phyloP scores from a whole-genome alignment of 2,329 filamentous ascomycete species.

The Diaporthe aspalathi region DNA sequence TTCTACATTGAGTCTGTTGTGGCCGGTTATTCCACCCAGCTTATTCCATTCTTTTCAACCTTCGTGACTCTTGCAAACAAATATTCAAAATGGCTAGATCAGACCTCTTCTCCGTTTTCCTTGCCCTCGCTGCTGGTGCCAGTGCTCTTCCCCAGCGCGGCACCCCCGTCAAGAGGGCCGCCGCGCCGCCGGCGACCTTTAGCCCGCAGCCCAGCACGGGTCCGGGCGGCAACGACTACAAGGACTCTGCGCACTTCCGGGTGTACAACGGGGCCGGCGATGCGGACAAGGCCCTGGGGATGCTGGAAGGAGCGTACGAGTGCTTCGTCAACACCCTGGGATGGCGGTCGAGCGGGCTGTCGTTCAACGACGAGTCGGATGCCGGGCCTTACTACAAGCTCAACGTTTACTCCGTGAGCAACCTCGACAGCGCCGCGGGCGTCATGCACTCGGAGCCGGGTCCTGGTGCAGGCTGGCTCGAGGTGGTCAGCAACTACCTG shows the following conservation, averaged over 20 bases:
- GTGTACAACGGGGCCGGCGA: conserved; percentile 49
- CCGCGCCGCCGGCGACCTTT: conserved; percentile 3
- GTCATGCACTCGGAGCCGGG: conserved; percentile 5
- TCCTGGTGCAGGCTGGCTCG: conserved; percentile 3
- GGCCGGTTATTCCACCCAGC: neutral
- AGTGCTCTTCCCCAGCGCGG: neutral
- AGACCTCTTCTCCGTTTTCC: conserved; percentile 15
- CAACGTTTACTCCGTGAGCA: conserved; percentile 13
- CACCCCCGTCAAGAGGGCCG: conserved; percentile 10
- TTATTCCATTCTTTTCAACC: conserved; percentile 8
- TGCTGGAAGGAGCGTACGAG: conserved; percentile 58
- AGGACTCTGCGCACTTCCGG: conserved; percentile 55
- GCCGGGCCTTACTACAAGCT: conserved; percentile 15
- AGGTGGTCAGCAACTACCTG: conserved; percentile 21
- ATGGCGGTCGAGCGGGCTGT: conserved; percentile 51
- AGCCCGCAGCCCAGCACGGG: conserved; percentile 39
- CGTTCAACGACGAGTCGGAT: conserved; percentile 42
- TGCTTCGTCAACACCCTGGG: conserved; percentile 50
- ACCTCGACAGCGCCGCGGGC: neutral
- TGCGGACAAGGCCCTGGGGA: conserved; percentile 49
- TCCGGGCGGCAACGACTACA: conserved; percentile 48
- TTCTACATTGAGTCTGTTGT: neutral
- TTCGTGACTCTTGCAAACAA: neutral
- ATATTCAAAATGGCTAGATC: conserved; percentile 1
- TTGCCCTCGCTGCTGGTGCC: conserved; percentile 3